Conservation (phyloP, 345 rosid genomes). For the Cardiospermum halicacabum region DNA sequence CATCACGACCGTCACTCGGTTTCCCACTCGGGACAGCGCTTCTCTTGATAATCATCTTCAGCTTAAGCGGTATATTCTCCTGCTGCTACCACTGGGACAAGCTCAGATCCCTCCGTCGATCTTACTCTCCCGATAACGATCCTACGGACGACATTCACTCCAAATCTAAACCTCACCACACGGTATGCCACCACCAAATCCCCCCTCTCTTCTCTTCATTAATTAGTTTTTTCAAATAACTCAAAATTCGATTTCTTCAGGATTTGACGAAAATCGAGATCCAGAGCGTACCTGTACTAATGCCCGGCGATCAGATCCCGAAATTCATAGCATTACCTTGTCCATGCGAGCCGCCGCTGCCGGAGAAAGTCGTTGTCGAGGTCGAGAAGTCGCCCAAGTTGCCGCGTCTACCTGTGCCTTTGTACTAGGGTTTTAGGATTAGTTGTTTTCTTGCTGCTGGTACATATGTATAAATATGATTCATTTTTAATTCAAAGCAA, state of each 20-base stretch:
- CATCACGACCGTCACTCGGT: constrained; percentile 85
- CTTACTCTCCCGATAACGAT: constrained; percentile 35
- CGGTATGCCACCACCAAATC: too few species aligned
- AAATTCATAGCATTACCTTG: constrained; percentile 94
- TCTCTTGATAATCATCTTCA: constrained; percentile 74
- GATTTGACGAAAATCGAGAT: constrained; percentile 41
- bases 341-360: constrained; percentile 62
- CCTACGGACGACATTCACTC: constrained; percentile 44
- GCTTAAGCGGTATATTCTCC: constrained; percentile 90
- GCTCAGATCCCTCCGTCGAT: constrained; percentile 75
- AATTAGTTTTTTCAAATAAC: too few species aligned
- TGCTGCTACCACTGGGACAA: constrained; percentile 99
- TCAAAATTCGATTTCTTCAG: constrained; percentile 28
- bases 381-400: constrained; percentile 49
- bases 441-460: not conserved
- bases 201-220: too few species aligned
- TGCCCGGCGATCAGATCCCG: constrained; percentile 88
- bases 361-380: constrained; percentile 34
- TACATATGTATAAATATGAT: constrained; percentile 20
- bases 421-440: constrained; percentile 44
- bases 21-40: constrained; percentile 96
- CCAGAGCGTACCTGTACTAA: constrained; percentile 73
- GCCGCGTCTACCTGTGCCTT: constrained; percentile 60
- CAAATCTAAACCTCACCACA: constrained; percentile 32
- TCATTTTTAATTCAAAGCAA: too few species aligned